phyloP scores from a whole-genome alignment of 2,329 filamentous ascomycete genomes.

The Beauveria scarabaeidicola region DNA sequence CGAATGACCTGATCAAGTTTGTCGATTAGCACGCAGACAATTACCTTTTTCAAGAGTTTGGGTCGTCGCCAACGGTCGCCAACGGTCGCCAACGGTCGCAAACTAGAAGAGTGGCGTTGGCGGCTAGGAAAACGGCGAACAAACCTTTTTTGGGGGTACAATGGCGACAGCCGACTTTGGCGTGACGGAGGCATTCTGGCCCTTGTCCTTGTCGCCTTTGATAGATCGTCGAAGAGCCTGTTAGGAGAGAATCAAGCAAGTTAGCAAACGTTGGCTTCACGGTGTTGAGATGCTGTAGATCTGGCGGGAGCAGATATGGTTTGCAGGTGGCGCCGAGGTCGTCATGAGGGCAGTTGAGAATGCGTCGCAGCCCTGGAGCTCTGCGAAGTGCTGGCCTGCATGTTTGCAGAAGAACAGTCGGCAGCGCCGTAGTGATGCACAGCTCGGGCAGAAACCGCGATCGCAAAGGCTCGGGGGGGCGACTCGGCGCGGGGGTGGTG shows the following conservation, averaged over 20 bases:
- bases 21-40: background rate
- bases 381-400: background rate
- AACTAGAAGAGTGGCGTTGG: background rate
- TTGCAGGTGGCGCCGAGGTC: background rate
- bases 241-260: slow-evolving; percentile 31
- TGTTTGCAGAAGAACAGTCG: background rate
- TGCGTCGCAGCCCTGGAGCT: background rate
- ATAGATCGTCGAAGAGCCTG: slow-evolving; percentile 80
- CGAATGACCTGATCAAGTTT: slow-evolving; percentile 73
- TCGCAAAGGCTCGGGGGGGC: background rate
- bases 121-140: slow-evolving; percentile 16
- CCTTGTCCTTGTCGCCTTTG: slow-evolving; percentile 77
- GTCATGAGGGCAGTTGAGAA: background rate
- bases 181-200: slow-evolving; percentile 62
- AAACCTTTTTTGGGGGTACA: slow-evolving; percentile 86
- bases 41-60: background rate
- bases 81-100: background rate
- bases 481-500: background rate
- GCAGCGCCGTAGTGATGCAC: background rate
- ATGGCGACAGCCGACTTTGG: slow-evolving; percentile 84
- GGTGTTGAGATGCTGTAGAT: background rate
- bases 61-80: no score
- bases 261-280: slow-evolving; percentile 26
- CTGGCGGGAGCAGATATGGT: background rate
- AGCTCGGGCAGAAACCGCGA: background rate